Base-by-base conservation (phyloP, 768 basidiomycete species). In the Clitopilus passeckerianus region DNA sequence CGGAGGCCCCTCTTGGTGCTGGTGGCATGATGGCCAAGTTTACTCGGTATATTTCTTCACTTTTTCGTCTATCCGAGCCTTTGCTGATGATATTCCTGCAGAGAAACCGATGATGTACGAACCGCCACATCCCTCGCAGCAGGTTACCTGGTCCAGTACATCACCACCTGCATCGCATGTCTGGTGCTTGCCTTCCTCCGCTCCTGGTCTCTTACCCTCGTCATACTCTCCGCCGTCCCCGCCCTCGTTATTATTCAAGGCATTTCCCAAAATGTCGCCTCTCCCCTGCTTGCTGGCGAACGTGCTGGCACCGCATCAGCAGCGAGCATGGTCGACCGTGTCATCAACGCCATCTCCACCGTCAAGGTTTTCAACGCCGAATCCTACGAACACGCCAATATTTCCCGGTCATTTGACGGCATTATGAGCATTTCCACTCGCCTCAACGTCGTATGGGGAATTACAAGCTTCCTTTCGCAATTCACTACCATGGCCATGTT, bases 21-120 rank as follows among this genome's bases (percentile, higher is more conserved):
- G 93, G 90, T 60, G 95, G 94, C 20, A 77, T 97, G 46, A 95
- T 96, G 94, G 88, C 92, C 57, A 91, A 93, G 68, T 98, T 97
- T 70, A 83, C 90, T 34, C 86, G 86, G 93, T 92, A 59, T 54
- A 74, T 68, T 27, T 22, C 10, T 10, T 34, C 35, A 35, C 5
- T 5, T 30, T 56, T 58, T 35, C 6, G 10, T 34, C 18, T 52
- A 16, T 27, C 10, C 22, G 23, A 50, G 18, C 54, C 58, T 44
- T 34, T 37, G 44, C 46, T 52, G 34, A 54, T 15, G 10, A 10
- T 9, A 6, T 34, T 10, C 30, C 30, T 58, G 5, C 66, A 98
- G 95, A 63, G 96, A 98, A 73, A 97, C 95, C 6, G 94, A 98
- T 72, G 92, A 97, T 62, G 90, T 97, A 46, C 87, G 96, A 43